Evolutionary conservation across 2,329 filamentous ascomycete species (phyloP).

Genomic region (Aspergillus pseudoglaucus): DNA sequence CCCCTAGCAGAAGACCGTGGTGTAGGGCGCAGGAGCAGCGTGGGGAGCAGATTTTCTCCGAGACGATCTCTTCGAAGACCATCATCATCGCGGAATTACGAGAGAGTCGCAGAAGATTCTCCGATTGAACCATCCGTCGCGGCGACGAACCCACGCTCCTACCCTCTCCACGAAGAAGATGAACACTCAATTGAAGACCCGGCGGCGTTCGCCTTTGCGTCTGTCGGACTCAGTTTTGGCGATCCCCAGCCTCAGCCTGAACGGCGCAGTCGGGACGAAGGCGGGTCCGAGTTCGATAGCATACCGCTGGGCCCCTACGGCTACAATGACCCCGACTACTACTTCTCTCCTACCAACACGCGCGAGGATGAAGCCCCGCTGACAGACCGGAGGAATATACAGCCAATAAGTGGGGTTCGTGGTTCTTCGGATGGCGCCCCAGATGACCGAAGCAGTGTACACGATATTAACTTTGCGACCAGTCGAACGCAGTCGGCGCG

Average conservation of each 20-base stretch:
- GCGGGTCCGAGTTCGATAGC: conserved; percentile 23
- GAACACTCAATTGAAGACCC: conserved; percentile 30
- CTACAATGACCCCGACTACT: conserved; percentile 45
- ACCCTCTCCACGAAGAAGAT: conserved; percentile 18
- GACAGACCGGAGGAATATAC: conserved; percentile 50
- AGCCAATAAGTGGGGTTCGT: conserved; percentile 50
- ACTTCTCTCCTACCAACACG: conserved; percentile 47
- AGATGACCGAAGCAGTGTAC: conserved; percentile 43
- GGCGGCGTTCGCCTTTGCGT: conserved; percentile 36
- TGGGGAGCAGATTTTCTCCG: conserved; percentile 40
- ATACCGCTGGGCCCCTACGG: conserved; percentile 22
- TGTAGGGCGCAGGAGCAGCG: conserved; percentile 22
- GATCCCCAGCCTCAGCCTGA: conserved; percentile 16
- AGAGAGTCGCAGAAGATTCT: conserved; percentile 49
- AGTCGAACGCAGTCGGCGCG: conserved; percentile 35
- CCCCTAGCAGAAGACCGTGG: conserved; percentile 22
- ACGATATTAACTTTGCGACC: conserved; percentile 48
- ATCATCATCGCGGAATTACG: conserved; percentile 42
- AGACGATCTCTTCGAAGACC: conserved; percentile 36
- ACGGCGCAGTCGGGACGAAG: conserved; percentile 19
- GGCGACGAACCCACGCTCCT: conserved; percentile 14
- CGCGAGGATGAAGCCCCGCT: conserved; percentile 53
- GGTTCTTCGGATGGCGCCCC: conserved; percentile 34
- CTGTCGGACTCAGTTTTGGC: conserved; percentile 37
- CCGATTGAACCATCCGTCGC: conserved; percentile 28